phyloP scores from a whole-genome alignment of 2,329 filamentous ascomycete species.

The Sarocladiaceae sp. region DNA sequence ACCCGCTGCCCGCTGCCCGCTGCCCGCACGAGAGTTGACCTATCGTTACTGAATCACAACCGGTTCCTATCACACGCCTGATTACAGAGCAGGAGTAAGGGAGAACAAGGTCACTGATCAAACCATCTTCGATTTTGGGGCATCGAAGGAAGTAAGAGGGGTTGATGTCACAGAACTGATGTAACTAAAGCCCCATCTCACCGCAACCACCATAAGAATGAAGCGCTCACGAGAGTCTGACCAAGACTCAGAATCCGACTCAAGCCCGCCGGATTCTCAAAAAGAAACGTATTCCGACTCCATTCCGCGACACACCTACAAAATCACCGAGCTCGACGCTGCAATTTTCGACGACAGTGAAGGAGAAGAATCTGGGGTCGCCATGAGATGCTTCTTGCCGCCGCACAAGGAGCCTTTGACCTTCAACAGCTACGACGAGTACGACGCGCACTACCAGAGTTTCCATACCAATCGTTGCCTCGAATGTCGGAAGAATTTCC shows the following conservation, averaged over 20 bases:
- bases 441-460: conserved; percentile 80
- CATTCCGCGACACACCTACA: conserved; percentile 31
- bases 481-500: conserved; percentile 82
- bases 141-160: neutral
- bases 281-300: conserved; percentile 5
- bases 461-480: conserved; percentile 78
- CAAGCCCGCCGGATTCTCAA: conserved; percentile 10
- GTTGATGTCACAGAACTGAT: conserved; percentile 5
- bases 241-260: conserved; percentile 30
- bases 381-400: conserved; percentile 75
- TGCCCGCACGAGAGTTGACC: too few species aligned
- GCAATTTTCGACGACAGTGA: conserved; percentile 24
- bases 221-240: conserved; percentile 58
- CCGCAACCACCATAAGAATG: conserved; percentile 33
- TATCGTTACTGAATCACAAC: too few species aligned
- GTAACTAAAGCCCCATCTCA: conserved; percentile 10
- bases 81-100: too few species aligned
- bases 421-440: conserved; percentile 72
- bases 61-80: too few species aligned
- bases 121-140: neutral
- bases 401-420: conserved; percentile 65
- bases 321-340: conserved; percentile 55
- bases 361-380: conserved; percentile 31
- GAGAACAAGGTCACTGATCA: too few species aligned
- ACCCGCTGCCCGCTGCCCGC: too few species aligned